Evolutionary conservation across 2,329 filamentous ascomycete genomes (phyloP).

Genomic region (Zasmidium cellare): DNA sequence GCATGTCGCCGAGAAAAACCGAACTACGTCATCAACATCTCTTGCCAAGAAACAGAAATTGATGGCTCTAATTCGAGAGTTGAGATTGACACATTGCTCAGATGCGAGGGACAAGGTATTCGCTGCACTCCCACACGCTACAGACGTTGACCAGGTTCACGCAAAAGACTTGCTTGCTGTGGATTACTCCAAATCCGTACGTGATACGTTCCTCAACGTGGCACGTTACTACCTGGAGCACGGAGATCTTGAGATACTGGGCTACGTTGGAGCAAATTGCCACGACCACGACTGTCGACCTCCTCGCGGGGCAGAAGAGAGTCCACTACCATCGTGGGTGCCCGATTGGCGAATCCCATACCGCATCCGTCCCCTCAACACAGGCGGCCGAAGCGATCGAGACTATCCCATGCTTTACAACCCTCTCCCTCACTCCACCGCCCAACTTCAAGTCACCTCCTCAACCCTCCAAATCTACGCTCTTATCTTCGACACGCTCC

Average conservation of each 20-base stretch:
- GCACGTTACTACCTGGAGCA: not conserved
- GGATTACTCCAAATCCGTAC: not conserved
- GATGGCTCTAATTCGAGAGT: not conserved
- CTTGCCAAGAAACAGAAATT: not conserved
- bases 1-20: not conserved
- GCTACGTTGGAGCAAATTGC: not conserved
- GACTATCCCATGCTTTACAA: not conserved
- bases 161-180: not conserved
- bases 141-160: not conserved
- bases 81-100: not conserved
- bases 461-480: not conserved
- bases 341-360: not conserved
- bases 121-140: conserved; percentile 2
- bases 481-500: not conserved
- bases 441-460: not conserved
- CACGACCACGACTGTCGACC: not conserved
- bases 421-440: not conserved
- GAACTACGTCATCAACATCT: not conserved
- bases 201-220: not conserved
- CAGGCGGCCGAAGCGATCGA: not conserved
- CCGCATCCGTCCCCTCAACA: not conserved
- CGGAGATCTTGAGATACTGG: not conserved
- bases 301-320: not conserved
- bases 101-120: conserved; percentile 4
- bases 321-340: not conserved